Percentiles rank a stretch among this genome's conserved stretches.
These are phyloP conservation scores for Curvularia spicifera DNA, from an alignment of 2,329 filamentous ascomycete genomes.

Conservation along the genomic window DNA sequence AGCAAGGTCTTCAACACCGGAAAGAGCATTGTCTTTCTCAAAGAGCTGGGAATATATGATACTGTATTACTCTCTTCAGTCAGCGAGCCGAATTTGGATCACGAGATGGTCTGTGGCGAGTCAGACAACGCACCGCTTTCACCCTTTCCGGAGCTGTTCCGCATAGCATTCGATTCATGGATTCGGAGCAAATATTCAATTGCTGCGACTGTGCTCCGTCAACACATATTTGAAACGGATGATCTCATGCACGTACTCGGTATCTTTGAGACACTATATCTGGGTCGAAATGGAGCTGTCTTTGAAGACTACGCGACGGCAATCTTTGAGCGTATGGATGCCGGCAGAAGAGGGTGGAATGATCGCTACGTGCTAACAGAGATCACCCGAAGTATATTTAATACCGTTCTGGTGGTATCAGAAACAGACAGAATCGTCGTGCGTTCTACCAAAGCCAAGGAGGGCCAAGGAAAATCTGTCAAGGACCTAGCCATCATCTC, in stretches of 20 bases:
- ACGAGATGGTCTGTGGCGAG: conserved; percentile 61
- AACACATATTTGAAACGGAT: conserved; percentile 71
- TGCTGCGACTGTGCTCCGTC: conserved; percentile 70
- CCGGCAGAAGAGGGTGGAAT: conserved; percentile 68
- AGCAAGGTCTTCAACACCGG: conserved; percentile 82
- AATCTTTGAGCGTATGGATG: conserved; percentile 78
- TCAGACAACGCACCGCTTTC: conserved; percentile 56
- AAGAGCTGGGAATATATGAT: conserved; percentile 66
- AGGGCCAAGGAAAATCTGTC: conserved; percentile 64
- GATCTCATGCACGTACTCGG: conserved; percentile 70
- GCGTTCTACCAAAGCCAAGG: conserved; percentile 55
- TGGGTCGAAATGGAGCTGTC: conserved; percentile 75
- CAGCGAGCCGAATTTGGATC: conserved; percentile 56
- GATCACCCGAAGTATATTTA: conserved; percentile 74
- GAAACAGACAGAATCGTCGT: conserved; percentile 70
- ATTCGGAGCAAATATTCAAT: conserved; percentile 75
- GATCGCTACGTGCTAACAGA: conserved; percentile 84
- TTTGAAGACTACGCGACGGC: conserved; percentile 69
- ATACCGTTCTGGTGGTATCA: conserved; percentile 54
- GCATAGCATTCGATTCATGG: conserved; percentile 73
- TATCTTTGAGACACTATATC: conserved; percentile 74
- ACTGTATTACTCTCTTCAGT: conserved; percentile 19
- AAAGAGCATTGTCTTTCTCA: conserved; percentile 86
- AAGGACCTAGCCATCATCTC: conserved; percentile 67
- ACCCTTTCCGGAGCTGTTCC: conserved; percentile 78